Conservation (phyloP, 208 protist species). For the Histomonas meleagridis region DNA sequence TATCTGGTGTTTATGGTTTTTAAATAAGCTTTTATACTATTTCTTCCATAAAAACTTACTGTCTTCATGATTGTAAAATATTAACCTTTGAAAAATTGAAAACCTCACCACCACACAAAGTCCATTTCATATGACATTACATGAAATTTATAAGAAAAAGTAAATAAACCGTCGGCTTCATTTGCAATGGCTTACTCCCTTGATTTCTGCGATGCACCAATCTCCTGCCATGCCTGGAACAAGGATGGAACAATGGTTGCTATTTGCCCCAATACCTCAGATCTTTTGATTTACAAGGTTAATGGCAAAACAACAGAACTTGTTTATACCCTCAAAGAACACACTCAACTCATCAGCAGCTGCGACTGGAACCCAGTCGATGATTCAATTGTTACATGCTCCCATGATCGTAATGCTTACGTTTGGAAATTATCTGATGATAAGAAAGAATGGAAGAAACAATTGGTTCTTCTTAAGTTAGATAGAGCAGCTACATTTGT, state of each 20-base stretch:
- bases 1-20: too few species aligned
- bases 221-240: conserved; percentile 66
- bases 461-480: conserved; percentile 68
- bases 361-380: conserved; percentile 68
- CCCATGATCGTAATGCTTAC: conserved; percentile 77
- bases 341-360: conserved; percentile 25
- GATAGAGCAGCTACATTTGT: conserved; percentile 49
- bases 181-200: conserved; percentile 27
- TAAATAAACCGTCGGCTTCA: too few species aligned
- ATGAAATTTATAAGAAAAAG: too few species aligned
- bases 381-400: conserved; percentile 69
- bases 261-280: conserved; percentile 62
- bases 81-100: too few species aligned
- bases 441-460: conserved; percentile 62
- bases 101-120: too few species aligned
- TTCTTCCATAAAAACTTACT: too few species aligned
- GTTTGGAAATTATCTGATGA: conserved; percentile 63
- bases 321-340: conserved; percentile 4
- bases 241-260: conserved; percentile 58
- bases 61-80: too few species aligned
- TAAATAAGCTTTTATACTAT: too few species aligned
- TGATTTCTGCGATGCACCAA: conserved; percentile 39
- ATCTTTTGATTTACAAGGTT: conserved; percentile 61
- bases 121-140: too few species aligned
- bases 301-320: conserved; percentile 37